phyloP scores from a whole-genome alignment of 2,329 filamentous ascomycete species.

The Scedosporium dehoogii region DNA sequence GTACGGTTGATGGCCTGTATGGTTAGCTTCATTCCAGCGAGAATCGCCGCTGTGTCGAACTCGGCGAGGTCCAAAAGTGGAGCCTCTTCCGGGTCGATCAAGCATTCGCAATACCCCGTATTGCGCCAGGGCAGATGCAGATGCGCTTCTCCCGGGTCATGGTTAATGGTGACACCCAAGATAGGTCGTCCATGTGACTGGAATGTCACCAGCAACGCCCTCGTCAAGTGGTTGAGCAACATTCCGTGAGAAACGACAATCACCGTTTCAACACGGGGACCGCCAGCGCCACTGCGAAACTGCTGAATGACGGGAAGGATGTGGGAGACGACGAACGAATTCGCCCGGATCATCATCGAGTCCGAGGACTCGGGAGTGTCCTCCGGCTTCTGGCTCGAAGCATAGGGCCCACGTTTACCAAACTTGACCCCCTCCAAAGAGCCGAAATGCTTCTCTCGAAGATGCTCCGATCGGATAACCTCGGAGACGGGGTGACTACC shows the following conservation, averaged over 20 bases:
- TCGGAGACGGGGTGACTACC: slow-evolving; percentile 7
- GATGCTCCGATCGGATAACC: slow-evolving; percentile 23
- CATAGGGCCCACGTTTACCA: slow-evolving; percentile 15
- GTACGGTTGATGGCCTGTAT: slow-evolving; percentile 58
- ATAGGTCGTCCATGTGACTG: background rate
- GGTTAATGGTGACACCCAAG: background rate
- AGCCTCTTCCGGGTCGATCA: background rate
- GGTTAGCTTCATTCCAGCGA: slow-evolving; percentile 15
- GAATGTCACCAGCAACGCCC: slow-evolving; percentile 48
- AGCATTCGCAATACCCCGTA: slow-evolving; percentile 35
- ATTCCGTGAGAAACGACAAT: slow-evolving; percentile 77
- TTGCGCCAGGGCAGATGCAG: slow-evolving; percentile 36
- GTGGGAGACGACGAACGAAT: slow-evolving; percentile 55
- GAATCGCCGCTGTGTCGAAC: background rate
- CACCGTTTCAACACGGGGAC: slow-evolving; percentile 21
- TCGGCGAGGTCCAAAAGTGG: background rate
- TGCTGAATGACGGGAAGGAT: slow-evolving; percentile 46
- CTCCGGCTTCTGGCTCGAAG: slow-evolving; percentile 18
- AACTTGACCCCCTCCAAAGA: slow-evolving; percentile 57
- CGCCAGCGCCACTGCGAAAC: slow-evolving; percentile 8
- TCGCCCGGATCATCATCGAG: slow-evolving; percentile 54
- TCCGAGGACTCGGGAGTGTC: slow-evolving; percentile 56
- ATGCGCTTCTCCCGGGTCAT: slow-evolving; percentile 11
- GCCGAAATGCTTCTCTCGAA: slow-evolving; percentile 69
- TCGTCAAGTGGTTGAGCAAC: slow-evolving; percentile 61